Evolutionary conservation across 331 rosid genomes (phyloP).

Genomic region (Quercus tomentella): DNA sequence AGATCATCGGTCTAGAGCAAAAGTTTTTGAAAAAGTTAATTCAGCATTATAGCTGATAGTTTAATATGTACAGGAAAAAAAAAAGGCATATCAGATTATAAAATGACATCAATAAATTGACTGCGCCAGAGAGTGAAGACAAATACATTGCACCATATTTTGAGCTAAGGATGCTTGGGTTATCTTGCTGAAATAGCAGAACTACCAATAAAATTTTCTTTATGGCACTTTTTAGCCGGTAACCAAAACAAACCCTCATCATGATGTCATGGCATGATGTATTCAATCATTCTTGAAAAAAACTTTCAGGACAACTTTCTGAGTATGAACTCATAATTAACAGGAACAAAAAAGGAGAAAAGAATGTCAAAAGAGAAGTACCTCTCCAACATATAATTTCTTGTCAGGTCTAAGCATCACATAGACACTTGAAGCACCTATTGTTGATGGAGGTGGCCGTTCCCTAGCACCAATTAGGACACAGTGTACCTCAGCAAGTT

Average conservation of each 20-base stretch:
- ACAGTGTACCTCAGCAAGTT: conserved; percentile 42
- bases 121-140: neutral
- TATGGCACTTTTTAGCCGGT: no score
- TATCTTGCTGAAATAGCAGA: neutral
- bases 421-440: conserved; percentile 88
- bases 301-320: neutral
- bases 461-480: conserved; percentile 59
- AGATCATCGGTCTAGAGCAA: conserved; percentile 74
- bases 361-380: conserved; percentile 21
- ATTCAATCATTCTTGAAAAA: neutral
- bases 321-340: neutral
- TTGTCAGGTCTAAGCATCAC: conserved; percentile 76
- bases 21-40: neutral
- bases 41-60: neutral
- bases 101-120: neutral
- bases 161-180: neutral
- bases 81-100: neutral
- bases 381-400: conserved; percentile 85
- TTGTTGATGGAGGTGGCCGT: conserved; percentile 85
- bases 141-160: neutral
- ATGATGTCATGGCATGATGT: neutral
- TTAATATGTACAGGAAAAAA: neutral
- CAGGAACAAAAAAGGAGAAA: neutral
- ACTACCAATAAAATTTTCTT: neutral
- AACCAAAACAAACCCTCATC: no score